Conservation (phyloP, 176 grass and related monocot genomes). For the Elaeis guineensis region DNA sequence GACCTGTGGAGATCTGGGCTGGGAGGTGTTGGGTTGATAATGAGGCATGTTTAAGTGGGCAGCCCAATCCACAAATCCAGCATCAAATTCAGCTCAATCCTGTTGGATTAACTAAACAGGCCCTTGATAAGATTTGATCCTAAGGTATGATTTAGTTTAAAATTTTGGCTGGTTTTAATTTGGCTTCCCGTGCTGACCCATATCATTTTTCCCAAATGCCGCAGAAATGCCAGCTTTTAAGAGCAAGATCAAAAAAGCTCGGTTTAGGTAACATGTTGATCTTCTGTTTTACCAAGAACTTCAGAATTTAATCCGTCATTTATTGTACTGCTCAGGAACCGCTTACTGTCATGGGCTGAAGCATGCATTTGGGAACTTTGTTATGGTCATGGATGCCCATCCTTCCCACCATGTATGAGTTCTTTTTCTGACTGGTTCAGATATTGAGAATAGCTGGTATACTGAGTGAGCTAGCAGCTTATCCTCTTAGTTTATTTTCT, state of each 20-base stretch:
- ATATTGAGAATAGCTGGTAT: neutral
- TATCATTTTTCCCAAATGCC: neutral
- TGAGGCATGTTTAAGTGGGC: too few relatives aligned
- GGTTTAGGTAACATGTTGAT: slow-evolving; percentile 49
- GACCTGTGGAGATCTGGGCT: too few relatives aligned
- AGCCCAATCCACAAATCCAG: too few relatives aligned
- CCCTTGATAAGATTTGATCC: too few relatives aligned
- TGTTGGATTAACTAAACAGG: too few relatives aligned
- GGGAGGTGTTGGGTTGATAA: too few relatives aligned
- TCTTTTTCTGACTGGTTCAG: neutral
- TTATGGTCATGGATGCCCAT: slow-evolving; percentile 89
- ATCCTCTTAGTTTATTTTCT: too few relatives aligned
- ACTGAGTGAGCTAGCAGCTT: neutral
- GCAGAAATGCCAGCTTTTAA: slow-evolving; percentile 43
- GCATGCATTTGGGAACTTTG: slow-evolving; percentile 70
- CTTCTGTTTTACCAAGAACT: too few relatives aligned
- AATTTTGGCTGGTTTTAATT: too few relatives aligned
- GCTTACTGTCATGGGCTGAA: slow-evolving; percentile 91
- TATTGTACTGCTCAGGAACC: slow-evolving; percentile 41
- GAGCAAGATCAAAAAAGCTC: slow-evolving; percentile 83
- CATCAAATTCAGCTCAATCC: too few relatives aligned
- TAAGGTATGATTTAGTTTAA: too few relatives aligned
- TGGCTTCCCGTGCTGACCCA: too few relatives aligned
- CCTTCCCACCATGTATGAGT: slow-evolving; percentile 75
- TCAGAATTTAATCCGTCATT: neutral